A percentile compares a stretch with the other conserved stretches of the same genome.
Evolutionary conservation across 495 filamentous ascomycete genomes (phyloP).

Genomic region (Neurospora sp.): DNA sequence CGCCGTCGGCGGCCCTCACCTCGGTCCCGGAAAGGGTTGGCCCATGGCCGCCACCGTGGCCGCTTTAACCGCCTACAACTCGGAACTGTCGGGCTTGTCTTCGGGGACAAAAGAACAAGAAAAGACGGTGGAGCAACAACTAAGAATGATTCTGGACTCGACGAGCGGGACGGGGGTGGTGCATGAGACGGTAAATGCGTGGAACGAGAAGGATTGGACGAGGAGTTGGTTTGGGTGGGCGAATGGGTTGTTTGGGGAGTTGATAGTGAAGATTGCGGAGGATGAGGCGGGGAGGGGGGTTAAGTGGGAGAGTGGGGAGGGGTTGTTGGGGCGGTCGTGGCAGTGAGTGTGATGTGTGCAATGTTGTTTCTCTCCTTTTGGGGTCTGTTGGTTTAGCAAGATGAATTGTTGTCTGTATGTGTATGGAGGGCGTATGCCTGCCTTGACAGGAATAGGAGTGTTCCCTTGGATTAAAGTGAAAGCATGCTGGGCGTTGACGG

Average conservation of each 20-base stretch:
- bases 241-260: constrained; percentile 58
- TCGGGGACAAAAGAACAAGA: constrained; percentile 24
- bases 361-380: neutral
- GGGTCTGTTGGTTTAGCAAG: neutral
- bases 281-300: constrained; percentile 18
- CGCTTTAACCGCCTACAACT: constrained; percentile 30
- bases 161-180: constrained; percentile 48
- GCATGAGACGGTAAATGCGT: constrained; percentile 51
- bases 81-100: constrained; percentile 34
- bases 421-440: neutral
- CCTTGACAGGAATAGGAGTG: neutral
- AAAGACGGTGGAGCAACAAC: constrained; percentile 16
- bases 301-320: constrained; percentile 2
- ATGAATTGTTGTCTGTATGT: neutral
- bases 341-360: constrained; percentile 7
- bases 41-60: constrained; percentile 47
- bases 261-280: constrained; percentile 37
- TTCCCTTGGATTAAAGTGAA: neutral
- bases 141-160: constrained; percentile 36
- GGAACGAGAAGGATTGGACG: constrained; percentile 43
- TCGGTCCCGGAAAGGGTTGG: constrained; percentile 48
- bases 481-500: neutral
- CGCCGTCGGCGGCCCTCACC: constrained; percentile 49
- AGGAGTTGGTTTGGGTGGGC: constrained; percentile 62
- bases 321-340: constrained; percentile 20